Conservation (phyloP, 179 eudicot genomes). For the Vitellaria paradoxa region DNA sequence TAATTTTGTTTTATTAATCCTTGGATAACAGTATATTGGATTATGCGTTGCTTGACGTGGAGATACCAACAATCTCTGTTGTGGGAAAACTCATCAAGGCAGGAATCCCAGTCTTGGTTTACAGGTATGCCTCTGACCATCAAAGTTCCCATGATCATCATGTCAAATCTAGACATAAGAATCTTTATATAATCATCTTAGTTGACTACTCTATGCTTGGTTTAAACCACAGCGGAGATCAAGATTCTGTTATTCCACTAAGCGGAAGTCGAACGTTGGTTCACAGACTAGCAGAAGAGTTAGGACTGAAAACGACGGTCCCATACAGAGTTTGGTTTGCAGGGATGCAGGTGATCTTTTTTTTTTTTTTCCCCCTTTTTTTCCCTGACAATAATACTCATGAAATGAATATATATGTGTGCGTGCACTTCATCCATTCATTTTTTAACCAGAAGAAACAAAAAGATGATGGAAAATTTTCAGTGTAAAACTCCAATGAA, state of each 20-base stretch:
- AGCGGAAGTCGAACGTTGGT: slow-evolving; percentile 60
- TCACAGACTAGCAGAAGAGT: slow-evolving; percentile 39
- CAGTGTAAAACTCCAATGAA: neutral
- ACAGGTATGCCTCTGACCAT: slow-evolving; percentile 32
- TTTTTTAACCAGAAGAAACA: neutral
- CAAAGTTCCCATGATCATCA: neutral
- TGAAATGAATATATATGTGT: neutral
- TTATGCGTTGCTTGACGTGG: slow-evolving; percentile 50
- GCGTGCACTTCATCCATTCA: neutral
- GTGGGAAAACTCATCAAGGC: slow-evolving; percentile 46
- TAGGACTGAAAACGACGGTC: slow-evolving; percentile 41
- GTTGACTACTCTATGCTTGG: neutral
- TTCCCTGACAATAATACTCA: neutral
- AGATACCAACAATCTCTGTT: slow-evolving; percentile 56
- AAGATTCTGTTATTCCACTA: slow-evolving; percentile 64
- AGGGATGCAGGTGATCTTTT: slow-evolving; percentile 50
- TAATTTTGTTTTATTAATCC: neutral
- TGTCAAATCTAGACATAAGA: neutral
- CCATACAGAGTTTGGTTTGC: slow-evolving; percentile 71
- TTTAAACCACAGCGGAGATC: slow-evolving; percentile 53
- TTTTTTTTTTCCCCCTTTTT: no score
- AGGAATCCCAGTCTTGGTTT: slow-evolving; percentile 59
- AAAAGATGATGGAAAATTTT: neutral
- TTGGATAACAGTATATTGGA: slow-evolving; percentile 44
- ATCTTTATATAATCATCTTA: no score